Evolutionary conservation across 2,329 filamentous ascomycete genomes (phyloP), one percentile per base, ranked within the genome.

Genomic region (Colletotrichum sp.): DNA sequence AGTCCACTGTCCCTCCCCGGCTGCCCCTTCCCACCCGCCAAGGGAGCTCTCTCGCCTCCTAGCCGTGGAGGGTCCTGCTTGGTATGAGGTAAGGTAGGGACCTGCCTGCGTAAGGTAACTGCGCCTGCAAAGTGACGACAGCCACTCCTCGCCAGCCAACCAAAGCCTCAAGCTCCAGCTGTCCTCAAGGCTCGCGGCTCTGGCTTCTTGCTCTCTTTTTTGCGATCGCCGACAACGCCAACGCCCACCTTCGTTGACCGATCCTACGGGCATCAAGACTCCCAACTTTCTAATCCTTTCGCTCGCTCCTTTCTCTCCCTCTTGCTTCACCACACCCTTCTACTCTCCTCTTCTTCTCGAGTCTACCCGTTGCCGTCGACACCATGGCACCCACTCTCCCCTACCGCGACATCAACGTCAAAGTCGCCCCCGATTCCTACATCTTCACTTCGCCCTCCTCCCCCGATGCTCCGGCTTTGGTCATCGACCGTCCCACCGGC

Each of bases 401-500:
- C 26, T 99, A 96, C 87, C 92, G 96, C 83, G 97, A 99, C 89
- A 98, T 99, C 89, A 99, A 99, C 85, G 93, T 99, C 85, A 96
- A 98, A 86, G 95, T 96, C 79, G 96, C 96, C 68, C 90, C 95
- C 81, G 95, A 96, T 81, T 94, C 97, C 83, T 99, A 99, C 89
- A 95, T 96, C 81, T 99, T 99, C 86, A 96, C 95, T 52, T 99
- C 97, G 32, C 97, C 97, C 32, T 99, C 97, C 1, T 96, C 96
- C 5, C 96, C 96, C 77, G 93, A 96, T 85, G 94, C 96, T 32
- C 95, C 95, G 16, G 95, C 95, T 12, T 90, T 99, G 68, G 92
- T 98, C 16, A 91, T 99, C 79, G 97, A 99, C 82, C 92, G 97
- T 70, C 97, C 97, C 12, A 97, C 96, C 16, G 97, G 97, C 77